Conservation (phyloP, 202 grass and related monocot genomes). For the Alloteropsis angusta region DNA sequence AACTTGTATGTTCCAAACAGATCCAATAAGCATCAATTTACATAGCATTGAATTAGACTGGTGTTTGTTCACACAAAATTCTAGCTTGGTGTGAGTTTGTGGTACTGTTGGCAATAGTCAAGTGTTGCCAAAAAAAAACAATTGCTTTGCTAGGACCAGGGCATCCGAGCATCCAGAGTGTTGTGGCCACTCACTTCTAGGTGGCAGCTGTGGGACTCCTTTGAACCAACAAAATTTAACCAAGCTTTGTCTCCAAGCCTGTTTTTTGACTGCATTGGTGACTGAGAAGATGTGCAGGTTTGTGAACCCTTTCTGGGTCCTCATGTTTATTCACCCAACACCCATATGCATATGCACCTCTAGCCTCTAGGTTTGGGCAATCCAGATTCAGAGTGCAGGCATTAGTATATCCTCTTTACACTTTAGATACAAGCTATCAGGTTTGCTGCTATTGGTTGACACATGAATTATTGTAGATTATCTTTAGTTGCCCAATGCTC, state of each 20-base stretch:
- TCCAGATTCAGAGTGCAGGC: conserved; percentile 24
- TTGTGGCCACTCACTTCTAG: conserved; percentile 46
- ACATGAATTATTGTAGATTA: conserved; percentile 24
- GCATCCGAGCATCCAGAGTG: conserved; percentile 28
- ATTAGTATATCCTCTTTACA: conserved; percentile 35
- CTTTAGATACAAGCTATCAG: conserved; percentile 23
- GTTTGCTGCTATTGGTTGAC: conserved; percentile 10
- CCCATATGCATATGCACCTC: conserved; percentile 7
- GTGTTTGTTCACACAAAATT: background rate
- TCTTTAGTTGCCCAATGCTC: conserved; percentile 5
- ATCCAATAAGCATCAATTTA: background rate
- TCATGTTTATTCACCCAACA: conserved; percentile 31
- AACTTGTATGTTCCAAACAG: background rate
- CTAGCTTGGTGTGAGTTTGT: background rate
- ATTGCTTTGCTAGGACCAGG: conserved; percentile 20
- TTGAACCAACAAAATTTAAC: conserved; percentile 54
- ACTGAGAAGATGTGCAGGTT: conserved; percentile 39
- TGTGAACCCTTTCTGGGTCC: conserved; percentile 34
- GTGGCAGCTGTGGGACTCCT: conserved; percentile 25
- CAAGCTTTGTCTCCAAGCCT: conserved; percentile 51
- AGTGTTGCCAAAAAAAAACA: background rate
- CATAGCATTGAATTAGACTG: too few species aligned
- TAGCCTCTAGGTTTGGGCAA: conserved; percentile 9
- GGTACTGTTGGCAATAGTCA: background rate
- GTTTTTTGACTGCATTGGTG: conserved; percentile 68